Conservation (phyloP, 805 yeast species). For the Ogataea sp. region DNA sequence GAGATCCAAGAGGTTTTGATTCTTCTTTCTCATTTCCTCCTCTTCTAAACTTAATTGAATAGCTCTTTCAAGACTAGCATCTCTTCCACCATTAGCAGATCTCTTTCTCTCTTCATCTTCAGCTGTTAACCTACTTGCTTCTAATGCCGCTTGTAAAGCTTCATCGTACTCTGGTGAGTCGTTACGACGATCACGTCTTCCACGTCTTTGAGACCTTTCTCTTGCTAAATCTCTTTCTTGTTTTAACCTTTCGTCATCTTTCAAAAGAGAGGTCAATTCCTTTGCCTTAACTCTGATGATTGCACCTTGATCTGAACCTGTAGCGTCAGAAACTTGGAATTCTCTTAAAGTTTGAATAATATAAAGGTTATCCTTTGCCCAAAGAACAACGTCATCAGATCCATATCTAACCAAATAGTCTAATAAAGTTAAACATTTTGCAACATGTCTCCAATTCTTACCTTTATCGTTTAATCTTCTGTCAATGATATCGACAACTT, state of each 20-base stretch:
- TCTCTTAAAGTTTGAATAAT: slow-evolving; percentile 86
- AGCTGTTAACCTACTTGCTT: slow-evolving; percentile 72
- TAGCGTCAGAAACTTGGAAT: slow-evolving; percentile 73
- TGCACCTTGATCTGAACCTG: slow-evolving; percentile 79
- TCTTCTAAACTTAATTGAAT: slow-evolving; percentile 68
- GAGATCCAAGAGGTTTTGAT: slow-evolving; percentile 45
- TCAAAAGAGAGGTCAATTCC: slow-evolving; percentile 71
- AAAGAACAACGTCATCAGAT: slow-evolving; percentile 78
- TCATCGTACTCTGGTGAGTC: slow-evolving; percentile 51
- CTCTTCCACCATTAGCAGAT: slow-evolving; percentile 36
- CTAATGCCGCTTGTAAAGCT: slow-evolving; percentile 74
- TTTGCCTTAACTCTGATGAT: slow-evolving; percentile 84
- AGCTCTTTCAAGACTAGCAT: slow-evolving; percentile 62
- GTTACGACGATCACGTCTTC: slow-evolving; percentile 15
- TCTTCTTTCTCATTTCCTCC: slow-evolving; percentile 52
- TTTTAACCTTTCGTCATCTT: slow-evolving; percentile 73
- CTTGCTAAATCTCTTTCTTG: slow-evolving; percentile 50
- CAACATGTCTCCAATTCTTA: slow-evolving; percentile 94
- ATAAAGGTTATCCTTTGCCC: slow-evolving; percentile 88
- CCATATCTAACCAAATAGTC: slow-evolving; percentile 84
- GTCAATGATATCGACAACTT: slow-evolving; percentile 91
- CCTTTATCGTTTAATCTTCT: slow-evolving; percentile 92
- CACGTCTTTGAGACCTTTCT: slow-evolving; percentile 18
- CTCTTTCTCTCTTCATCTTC: slow-evolving; percentile 69
- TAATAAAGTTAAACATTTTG: slow-evolving; percentile 82